Conservation (phyloP, 2,329 filamentous ascomycete species). For the Aspergillus arachidicola region DNA sequence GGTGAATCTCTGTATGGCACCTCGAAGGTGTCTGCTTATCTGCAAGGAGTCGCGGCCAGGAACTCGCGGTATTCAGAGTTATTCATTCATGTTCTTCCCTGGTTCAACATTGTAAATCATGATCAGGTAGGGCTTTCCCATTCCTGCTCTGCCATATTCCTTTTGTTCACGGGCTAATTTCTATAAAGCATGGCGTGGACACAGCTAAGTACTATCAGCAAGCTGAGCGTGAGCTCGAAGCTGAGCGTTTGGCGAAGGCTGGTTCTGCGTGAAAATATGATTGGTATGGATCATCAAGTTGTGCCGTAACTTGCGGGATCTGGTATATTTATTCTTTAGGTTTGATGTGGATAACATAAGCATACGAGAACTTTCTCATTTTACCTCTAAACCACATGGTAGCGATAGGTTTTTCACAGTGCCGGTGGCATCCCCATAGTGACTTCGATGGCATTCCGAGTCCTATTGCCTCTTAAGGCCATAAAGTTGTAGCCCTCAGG, state of each 20-base stretch:
- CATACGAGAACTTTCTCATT: neutral
- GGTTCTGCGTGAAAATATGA: slow-evolving; percentile 23
- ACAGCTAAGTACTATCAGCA: slow-evolving; percentile 98
- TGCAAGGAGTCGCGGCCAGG: slow-evolving; percentile 89
- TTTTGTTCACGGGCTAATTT: slow-evolving; percentile 20
- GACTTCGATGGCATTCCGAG: neutral
- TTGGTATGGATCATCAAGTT: slow-evolving; percentile 13
- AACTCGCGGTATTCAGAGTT: slow-evolving; percentile 90
- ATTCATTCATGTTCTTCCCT: slow-evolving; percentile 82
- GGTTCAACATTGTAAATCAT: slow-evolving; percentile 99
- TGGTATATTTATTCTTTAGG: slow-evolving; percentile 28
- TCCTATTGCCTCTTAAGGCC: neutral
- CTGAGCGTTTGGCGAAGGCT: slow-evolving; percentile 58
- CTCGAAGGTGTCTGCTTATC: slow-evolving; percentile 76
- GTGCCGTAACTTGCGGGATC: slow-evolving; percentile 18
- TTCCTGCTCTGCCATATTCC: neutral
- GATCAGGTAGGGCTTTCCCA: slow-evolving; percentile 56
- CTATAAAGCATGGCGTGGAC: slow-evolving; percentile 80
- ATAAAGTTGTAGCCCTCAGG: slow-evolving; percentile 9
- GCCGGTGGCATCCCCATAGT: neutral
- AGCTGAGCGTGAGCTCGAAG: slow-evolving; percentile 90
- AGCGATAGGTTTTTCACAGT: neutral
- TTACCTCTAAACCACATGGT: neutral
- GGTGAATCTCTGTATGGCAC: slow-evolving; percentile 88
- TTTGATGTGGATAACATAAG: slow-evolving; percentile 10